Conservation (phyloP, 2,329 filamentous ascomycete species). For the Ophiostoma ulmi region DNA sequence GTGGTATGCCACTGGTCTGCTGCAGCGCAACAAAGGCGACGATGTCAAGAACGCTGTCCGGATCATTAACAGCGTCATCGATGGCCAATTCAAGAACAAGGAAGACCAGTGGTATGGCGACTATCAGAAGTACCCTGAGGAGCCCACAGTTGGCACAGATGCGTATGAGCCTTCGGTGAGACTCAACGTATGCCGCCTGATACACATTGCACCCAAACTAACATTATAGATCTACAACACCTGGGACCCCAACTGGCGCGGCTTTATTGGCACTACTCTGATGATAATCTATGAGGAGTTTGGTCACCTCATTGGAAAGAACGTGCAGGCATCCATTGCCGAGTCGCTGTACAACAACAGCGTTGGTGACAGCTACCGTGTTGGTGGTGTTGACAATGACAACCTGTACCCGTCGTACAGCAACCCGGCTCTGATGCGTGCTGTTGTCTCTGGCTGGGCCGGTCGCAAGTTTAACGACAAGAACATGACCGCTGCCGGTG, state of each 20-base stretch:
- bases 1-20: constrained; percentile 56
- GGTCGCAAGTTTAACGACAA: constrained; percentile 48
- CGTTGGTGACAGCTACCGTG: constrained; percentile 56
- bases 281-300: constrained; percentile 58
- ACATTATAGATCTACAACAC: constrained; percentile 46
- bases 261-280: constrained; percentile 56
- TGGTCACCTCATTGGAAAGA: constrained; percentile 39
- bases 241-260: constrained; percentile 62
- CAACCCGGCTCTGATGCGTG: constrained; percentile 51
- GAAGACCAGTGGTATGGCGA: constrained; percentile 49
- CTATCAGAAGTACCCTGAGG: constrained; percentile 52
- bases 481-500: constrained; percentile 56
- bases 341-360: constrained; percentile 51
- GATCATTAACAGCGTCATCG: constrained; percentile 44
- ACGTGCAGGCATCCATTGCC: constrained; percentile 43
- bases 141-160: constrained; percentile 51
- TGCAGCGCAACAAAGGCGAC: constrained; percentile 48
- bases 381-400: constrained; percentile 54
- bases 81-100: constrained; percentile 47
- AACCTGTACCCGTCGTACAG: constrained; percentile 52
- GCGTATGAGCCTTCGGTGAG: constrained; percentile 37
- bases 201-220: neutral
- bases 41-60: constrained; percentile 22
- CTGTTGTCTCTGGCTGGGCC: constrained; percentile 55
- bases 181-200: neutral